A percentile compares a stretch with the other conserved stretches of the same genome.
phyloP scores from a whole-genome alignment of 306 rosid genomes.

The Lathyrus aphaca region DNA sequence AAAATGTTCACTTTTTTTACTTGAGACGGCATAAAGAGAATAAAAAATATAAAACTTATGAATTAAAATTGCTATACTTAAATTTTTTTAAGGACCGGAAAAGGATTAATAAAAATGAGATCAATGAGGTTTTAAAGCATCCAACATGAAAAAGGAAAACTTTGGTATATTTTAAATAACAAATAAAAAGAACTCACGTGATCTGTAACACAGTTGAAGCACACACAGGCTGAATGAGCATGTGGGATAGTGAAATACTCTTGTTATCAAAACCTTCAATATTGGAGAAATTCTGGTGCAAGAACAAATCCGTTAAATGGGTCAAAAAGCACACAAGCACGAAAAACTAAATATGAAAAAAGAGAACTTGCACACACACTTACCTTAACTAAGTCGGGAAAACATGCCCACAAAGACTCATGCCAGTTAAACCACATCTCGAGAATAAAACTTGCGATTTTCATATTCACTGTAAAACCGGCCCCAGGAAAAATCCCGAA shows the following conservation, averaged over 20 bases:
- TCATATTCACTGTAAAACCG: slow-evolving; percentile 51
- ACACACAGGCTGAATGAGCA: slow-evolving; percentile 67
- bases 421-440: slow-evolving; percentile 98
- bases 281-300: slow-evolving; percentile 60
- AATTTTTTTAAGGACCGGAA: neutral
- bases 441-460: slow-evolving; percentile 61
- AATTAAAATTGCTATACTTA: neutral
- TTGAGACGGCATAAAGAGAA: neutral
- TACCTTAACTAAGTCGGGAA: slow-evolving; percentile 62
- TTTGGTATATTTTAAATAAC: neutral
- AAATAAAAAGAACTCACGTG: slow-evolving; percentile 56
- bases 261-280: slow-evolving; percentile 48
- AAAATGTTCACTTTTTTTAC: neutral
- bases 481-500: neutral
- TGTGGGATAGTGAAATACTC: slow-evolving; percentile 53
- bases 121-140: neutral
- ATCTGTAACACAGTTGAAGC: slow-evolving; percentile 71
- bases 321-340: slow-evolving; percentile 6
- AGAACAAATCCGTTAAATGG: slow-evolving; percentile 1
- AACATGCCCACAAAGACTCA: slow-evolving; percentile 74
- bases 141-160: slow-evolving; percentile 4
- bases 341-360: neutral
- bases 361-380: slow-evolving; percentile 5
- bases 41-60: neutral
- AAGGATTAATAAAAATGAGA: neutral